Evolutionary conservation across 2,329 filamentous ascomycete species (phyloP), one percentile per base, ranked within the genome.

Genomic region (Aspergillus novofumigatus): DNA sequence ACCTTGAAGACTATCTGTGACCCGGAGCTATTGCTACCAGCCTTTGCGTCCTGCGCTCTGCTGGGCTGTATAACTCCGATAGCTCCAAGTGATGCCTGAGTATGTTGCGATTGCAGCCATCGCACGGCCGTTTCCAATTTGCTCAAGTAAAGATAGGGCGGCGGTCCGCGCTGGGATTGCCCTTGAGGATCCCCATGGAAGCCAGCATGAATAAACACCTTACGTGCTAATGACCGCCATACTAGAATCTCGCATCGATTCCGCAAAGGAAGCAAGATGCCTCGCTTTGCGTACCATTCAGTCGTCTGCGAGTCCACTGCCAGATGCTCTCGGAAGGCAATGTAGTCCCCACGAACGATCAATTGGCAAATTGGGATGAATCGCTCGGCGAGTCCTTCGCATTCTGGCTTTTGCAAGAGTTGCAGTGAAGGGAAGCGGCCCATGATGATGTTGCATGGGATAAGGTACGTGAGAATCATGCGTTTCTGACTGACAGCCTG

Each of bases 191-290:
- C 79, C 1, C 88, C 88, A 44, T 86, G 84, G n/a, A 86, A 82
- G 61, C 92, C 94, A 17, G 85, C 89, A 11, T 94, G 79, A 9
- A 93, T 76, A 71, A 96, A 97, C 0, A 87, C 85, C 62, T 86
- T 88, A 29, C 92, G 85, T 20, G 89, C 84, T 6, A 97, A 81
- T 1, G 89, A 89, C 14, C 93, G 86, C 91, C 91, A 96, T 11
- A 96, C 84, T 2, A 95, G 79, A 1, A 91, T 85, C 55, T 94
- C 89, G 57, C 92, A 87, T 53, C 91, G 85, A 67, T 90, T 90
- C 3, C 86, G 82, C 10, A 97, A 79, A 14, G 88, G 86, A 5
- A 96, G 81, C 23, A 95, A 82, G 26, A 96, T 81, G 1, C 90
- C 87, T 69, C 87, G 89, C 42, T 83, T 81, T 28, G 91, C 84